These are phyloP conservation scores for Alloteropsis angusta DNA, from an alignment of 202 grass and related monocot genomes.

Conservation along the genomic window DNA sequence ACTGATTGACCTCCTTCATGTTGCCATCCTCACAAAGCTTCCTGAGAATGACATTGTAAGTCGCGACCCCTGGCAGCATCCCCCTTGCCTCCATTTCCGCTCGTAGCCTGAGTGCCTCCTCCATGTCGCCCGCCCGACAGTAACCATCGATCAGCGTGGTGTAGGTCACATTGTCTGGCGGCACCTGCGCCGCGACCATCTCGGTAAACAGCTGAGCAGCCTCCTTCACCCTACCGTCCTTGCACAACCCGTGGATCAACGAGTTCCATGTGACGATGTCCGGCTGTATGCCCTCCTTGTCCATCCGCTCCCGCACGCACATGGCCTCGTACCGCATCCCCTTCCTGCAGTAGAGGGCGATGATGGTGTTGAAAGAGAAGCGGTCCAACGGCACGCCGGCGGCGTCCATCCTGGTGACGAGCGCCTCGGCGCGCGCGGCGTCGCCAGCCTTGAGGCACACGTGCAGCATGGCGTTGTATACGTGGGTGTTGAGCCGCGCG, in stretches of 20 bases:
- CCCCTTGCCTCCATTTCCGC: constrained; percentile 63
- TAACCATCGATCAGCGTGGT: constrained; percentile 81
- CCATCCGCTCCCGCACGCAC: constrained; percentile 61
- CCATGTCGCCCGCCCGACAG: constrained; percentile 43
- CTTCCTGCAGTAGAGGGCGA: constrained; percentile 71
- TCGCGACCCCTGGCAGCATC: constrained; percentile 46
- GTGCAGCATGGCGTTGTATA: constrained; percentile 85
- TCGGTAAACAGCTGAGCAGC: constrained; percentile 44
- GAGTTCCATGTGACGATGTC: constrained; percentile 77
- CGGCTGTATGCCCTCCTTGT: constrained; percentile 34
- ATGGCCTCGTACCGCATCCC: constrained; percentile 83
- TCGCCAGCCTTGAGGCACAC: constrained; percentile 74
- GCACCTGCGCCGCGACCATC: constrained; percentile 14
- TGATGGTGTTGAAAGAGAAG: constrained; percentile 78
- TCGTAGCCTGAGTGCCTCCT: constrained; percentile 36
- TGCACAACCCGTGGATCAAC: constrained; percentile 60
- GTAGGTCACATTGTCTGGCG: constrained; percentile 55
- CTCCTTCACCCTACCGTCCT: constrained; percentile 69
- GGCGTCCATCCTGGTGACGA: constrained; percentile 55
- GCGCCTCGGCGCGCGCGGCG: constrained; percentile 27
- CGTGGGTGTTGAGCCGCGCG: constrained; percentile 53
- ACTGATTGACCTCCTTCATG: constrained; percentile 55
- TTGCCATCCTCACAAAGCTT: constrained; percentile 74
- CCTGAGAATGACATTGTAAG: constrained; percentile 66
- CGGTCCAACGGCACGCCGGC: constrained; percentile 35